phyloP scores from a whole-genome alignment of 202 grass and related monocot species.

The Thinopyrum obtusiflorum region DNA sequence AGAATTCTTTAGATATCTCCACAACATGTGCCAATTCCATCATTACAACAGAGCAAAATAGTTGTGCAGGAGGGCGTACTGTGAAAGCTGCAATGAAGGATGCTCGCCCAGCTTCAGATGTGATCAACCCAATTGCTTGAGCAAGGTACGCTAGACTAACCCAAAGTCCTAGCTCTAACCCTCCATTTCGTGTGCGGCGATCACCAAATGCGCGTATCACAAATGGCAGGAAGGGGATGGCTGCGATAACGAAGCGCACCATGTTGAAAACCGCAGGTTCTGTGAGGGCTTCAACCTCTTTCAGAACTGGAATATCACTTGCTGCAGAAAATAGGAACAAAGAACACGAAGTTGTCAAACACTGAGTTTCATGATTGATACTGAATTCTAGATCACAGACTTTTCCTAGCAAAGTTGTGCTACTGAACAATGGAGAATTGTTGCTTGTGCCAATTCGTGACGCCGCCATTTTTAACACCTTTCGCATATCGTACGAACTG shows the following conservation, averaged over 20 bases:
- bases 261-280: slow-evolving; percentile 88
- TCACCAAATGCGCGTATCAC: slow-evolving; percentile 43
- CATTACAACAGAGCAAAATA: neutral
- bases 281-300: slow-evolving; percentile 86
- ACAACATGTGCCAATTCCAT: neutral
- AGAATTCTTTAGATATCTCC: neutral
- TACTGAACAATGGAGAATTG: neutral
- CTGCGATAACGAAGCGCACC: slow-evolving; percentile 72
- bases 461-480: neutral
- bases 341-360: neutral
- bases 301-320: slow-evolving; percentile 95
- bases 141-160: slow-evolving; percentile 76
- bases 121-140: slow-evolving; percentile 79
- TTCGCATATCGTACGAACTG: neutral
- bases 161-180: slow-evolving; percentile 82
- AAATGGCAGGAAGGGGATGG: slow-evolving; percentile 70
- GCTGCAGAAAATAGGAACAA: slow-evolving; percentile 34
- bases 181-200: slow-evolving; percentile 46
- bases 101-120: slow-evolving; percentile 82
- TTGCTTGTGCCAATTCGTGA: neutral
- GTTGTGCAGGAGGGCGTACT: slow-evolving; percentile 33
- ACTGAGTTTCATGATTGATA: neutral
- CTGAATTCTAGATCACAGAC: neutral
- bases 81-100: slow-evolving; percentile 91
- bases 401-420: neutral